Percentiles rank a stretch among this genome's conserved stretches.
phyloP scores from a whole-genome alignment of 805 yeast species.

The Yamadazyma laniorum region DNA sequence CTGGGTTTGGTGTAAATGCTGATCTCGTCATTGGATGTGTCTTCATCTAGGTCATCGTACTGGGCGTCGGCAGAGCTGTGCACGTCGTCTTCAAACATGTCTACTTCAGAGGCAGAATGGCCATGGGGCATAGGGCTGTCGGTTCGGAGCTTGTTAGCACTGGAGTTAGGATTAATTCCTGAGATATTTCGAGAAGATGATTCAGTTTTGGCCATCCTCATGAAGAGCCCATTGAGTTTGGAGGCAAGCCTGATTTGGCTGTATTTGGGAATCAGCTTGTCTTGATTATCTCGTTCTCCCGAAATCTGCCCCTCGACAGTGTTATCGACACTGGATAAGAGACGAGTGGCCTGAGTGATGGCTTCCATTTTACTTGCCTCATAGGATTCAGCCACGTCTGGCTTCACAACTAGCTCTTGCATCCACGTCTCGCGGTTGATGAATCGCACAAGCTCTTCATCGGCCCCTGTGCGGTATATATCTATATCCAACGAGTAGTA shows the following conservation, averaged over 20 bases:
- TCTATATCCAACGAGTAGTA: slow-evolving; percentile 68
- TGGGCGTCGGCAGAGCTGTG: slow-evolving; percentile 10
- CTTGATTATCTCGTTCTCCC: background rate
- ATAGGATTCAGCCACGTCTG: slow-evolving; percentile 6
- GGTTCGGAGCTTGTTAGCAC: background rate
- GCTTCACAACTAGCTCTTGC: slow-evolving; percentile 10
- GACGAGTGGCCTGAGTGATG: background rate
- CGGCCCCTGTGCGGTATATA: slow-evolving; percentile 48
- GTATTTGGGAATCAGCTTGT: background rate
- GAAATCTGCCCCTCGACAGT: background rate
- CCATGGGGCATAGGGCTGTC: background rate
- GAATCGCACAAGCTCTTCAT: slow-evolving; percentile 12
- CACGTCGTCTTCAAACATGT: slow-evolving; percentile 11
- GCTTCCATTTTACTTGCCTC: slow-evolving; percentile 4
- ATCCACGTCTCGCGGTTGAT: slow-evolving; percentile 17
- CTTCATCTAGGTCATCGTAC: slow-evolving; percentile 11
- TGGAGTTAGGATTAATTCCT: background rate
- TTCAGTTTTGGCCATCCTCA: background rate
- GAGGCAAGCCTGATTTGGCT: background rate
- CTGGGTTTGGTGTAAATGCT: slow-evolving; percentile 4
- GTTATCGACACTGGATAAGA: background rate
- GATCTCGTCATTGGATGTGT: slow-evolving; percentile 7
- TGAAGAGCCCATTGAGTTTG: background rate
- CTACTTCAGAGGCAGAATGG: slow-evolving; percentile 1
- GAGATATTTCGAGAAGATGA: background rate